A percentile compares a stretch with the other conserved stretches of the same genome.
Evolutionary conservation across 73 alveolate species (phyloP).

Genomic region (Blepharisma stoltei): DNA sequence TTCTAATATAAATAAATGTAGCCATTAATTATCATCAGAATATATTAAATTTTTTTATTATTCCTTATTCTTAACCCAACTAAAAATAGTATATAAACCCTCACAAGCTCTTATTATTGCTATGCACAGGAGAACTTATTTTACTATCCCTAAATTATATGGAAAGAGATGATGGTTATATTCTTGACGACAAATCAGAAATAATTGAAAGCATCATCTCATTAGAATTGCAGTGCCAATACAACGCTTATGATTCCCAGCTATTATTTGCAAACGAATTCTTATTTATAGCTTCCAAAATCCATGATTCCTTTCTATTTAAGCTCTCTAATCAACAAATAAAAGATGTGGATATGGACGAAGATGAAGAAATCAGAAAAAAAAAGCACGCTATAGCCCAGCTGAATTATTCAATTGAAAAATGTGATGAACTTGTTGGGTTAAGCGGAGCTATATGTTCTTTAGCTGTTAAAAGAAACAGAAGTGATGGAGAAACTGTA

Average conservation of each 20-base stretch:
- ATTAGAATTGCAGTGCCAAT: neutral
- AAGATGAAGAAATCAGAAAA: neutral
- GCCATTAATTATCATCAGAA: too few species aligned
- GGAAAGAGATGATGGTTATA: neutral
- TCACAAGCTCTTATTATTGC: neutral
- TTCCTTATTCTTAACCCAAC: too few species aligned
- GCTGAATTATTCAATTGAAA: neutral
- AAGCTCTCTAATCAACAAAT: neutral
- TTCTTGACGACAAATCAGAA: neutral
- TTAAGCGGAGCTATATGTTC: constrained; percentile 2
- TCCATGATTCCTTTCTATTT: constrained; percentile 24
- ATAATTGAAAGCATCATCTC: neutral
- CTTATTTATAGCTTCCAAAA: neutral
- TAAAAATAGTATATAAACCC: too few species aligned
- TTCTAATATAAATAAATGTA: too few species aligned
- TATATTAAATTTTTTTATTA: too few species aligned
- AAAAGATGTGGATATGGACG: neutral
- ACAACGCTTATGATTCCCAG: constrained; percentile 4
- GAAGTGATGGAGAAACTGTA: neutral
- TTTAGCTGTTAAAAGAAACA: neutral
- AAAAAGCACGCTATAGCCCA: neutral
- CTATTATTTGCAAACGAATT: neutral
- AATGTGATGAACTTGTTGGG: constrained; percentile 17
- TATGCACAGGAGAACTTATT: constrained; percentile 4
- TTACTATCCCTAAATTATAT: neutral